Base-by-base conservation (phyloP, 169 alveolate genomes). In the Cryptosporidium bovis region DNA sequence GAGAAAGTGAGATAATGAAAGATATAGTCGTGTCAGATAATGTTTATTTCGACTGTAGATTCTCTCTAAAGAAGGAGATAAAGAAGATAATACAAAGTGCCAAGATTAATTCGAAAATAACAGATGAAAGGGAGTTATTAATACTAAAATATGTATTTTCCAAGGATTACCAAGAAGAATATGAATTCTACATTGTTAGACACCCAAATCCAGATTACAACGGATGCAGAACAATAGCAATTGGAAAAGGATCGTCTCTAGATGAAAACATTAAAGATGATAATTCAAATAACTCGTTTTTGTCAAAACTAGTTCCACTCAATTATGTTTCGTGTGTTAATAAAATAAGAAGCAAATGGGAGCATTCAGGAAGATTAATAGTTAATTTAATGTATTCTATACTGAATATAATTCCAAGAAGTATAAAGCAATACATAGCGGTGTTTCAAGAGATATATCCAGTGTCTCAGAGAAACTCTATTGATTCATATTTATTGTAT, bases 201-300 rank as follows among this genome's bases (percentile, higher is more conserved):
- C 87, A 77, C 29, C 87, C 87, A 40, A 77, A 40, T 77, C 24
- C 36, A n/a, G 87, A 77, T 29, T 60, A 44, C 20, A 77, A 77
- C 50, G 65, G 71, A 4, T 60, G 69, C 27, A 77, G 87, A 44
- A 77, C 87, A 29, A 58, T 77, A 58, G 69, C 87, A 12, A 6
- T 77, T n/a, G 64, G 44, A 18, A 60, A 77, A 13, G 56, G 31
- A 27, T 20, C 2, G n/a, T 34, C 20, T 33, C 6, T 18, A 0
- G 31, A 55, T 8, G 55, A 69, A 2, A 46, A 24, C 1, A 8
- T n/a, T 3, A 40, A 46, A 58, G 50, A 34, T 24, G 12, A 77
- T n/a, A 27, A 29, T 15, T 40, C 10, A 40, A 40, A 8, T 8
- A 40, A 8, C 48, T 40, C 48, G 48, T 8, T 40, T 8, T 40